phyloP scores from a whole-genome alignment of 495 filamentous ascomycete species.

The Penicillium ucsense region DNA sequence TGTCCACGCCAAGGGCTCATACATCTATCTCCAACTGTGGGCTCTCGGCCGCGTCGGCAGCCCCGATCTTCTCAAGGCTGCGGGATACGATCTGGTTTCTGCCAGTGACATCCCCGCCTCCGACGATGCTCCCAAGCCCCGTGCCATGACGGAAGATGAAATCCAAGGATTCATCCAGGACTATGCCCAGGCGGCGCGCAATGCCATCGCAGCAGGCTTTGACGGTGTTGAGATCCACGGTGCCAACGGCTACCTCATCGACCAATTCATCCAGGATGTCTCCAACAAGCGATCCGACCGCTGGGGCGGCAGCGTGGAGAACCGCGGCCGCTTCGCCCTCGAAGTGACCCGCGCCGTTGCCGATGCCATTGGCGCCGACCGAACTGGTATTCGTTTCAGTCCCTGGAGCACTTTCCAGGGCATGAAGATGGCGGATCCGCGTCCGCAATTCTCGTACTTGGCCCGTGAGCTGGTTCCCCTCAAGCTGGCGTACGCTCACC shows the following conservation, averaged over 20 bases:
- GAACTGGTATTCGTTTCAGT: slow-evolving; percentile 51
- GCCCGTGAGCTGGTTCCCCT: slow-evolving; percentile 41
- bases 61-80: slow-evolving; percentile 17
- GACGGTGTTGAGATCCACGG: slow-evolving; percentile 70
- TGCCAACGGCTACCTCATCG: slow-evolving; percentile 66
- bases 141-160: slow-evolving; percentile 43
- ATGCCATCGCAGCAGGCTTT: slow-evolving; percentile 60
- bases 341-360: slow-evolving; percentile 54
- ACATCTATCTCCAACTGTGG: slow-evolving; percentile 62
- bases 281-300: slow-evolving; percentile 54
- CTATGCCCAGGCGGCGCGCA: slow-evolving; percentile 51
- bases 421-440: slow-evolving; percentile 56
- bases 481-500: slow-evolving; percentile 56
- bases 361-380: slow-evolving; percentile 53
- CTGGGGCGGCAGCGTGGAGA: slow-evolving; percentile 67
- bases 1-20: slow-evolving; percentile 54
- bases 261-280: slow-evolving; percentile 61
- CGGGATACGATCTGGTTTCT: slow-evolving; percentile 32
- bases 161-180: slow-evolving; percentile 46
- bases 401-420: slow-evolving; percentile 59
- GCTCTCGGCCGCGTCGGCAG: slow-evolving; percentile 50
- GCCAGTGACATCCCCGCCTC: slow-evolving; percentile 39
- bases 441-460: slow-evolving; percentile 53
- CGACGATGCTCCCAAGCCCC: slow-evolving; percentile 29
- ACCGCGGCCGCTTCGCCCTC: slow-evolving; percentile 54